These are phyloP conservation scores for Picochlorum sp. DNA, from an alignment of 139 green algal genomes.

Conservation along the genomic window DNA sequence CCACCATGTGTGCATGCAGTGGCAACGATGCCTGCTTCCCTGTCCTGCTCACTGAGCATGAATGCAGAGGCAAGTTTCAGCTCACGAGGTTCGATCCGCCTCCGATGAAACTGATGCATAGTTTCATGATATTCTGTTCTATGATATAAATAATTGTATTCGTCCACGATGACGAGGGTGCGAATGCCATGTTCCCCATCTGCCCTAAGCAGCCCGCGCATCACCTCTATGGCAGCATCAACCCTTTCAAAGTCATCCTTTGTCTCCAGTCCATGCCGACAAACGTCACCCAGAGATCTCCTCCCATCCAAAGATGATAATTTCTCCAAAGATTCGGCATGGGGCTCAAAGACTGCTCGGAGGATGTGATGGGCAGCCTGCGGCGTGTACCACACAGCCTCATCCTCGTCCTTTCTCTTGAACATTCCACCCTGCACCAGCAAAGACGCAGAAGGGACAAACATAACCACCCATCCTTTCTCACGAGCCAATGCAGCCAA, in stretches of 20 bases:
- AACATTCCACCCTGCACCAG: conserved; percentile 49
- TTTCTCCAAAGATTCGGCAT: conserved; percentile 29
- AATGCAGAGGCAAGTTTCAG: conserved; percentile 7
- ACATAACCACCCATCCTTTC: conserved; percentile 53
- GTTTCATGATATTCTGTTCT: conserved; percentile 13
- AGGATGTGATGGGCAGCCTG: conserved; percentile 51
- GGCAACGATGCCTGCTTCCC: neutral
- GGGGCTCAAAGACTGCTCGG: conserved; percentile 24
- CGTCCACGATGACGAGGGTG: conserved; percentile 7
- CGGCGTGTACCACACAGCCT: conserved; percentile 50
- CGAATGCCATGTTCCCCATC: neutral
- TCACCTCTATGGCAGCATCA: conserved; percentile 13
- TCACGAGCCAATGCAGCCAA: conserved; percentile 47
- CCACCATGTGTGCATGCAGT: neutral
- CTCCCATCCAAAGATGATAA: conserved; percentile 1
- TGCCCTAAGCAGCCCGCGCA: neutral
- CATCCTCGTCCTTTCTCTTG: conserved; percentile 5
- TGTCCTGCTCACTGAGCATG: conserved; percentile 2
- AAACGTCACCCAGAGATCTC: conserved; percentile 20
- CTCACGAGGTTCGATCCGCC: neutral
- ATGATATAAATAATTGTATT: conserved; percentile 14
- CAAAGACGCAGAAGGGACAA: conserved; percentile 45
- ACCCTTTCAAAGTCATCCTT: conserved; percentile 16
- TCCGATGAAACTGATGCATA: conserved; percentile 8
- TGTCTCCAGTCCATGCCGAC: conserved; percentile 19